Evolutionary conservation across 306 rosid genomes (phyloP).

Genomic region (Mucuna pruriens): DNA sequence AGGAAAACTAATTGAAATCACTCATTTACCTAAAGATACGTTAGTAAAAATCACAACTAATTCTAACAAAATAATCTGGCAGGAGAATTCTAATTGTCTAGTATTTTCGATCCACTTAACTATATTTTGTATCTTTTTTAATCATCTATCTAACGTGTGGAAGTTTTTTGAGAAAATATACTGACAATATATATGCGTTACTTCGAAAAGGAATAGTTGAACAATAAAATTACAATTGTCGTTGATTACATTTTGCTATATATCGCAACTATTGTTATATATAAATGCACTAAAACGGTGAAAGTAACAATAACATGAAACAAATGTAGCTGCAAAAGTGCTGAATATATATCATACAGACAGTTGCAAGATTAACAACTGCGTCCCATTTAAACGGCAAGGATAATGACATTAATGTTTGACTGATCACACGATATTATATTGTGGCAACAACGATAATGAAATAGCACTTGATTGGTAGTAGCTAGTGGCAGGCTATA

Average conservation of each 20-base stretch:
- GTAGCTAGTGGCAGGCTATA: not conserved
- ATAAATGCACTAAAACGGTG: not conserved
- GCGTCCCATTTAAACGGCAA: conserved; percentile 1
- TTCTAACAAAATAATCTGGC: too few species aligned
- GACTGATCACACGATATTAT: not conserved
- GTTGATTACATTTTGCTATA: not conserved
- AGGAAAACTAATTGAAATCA: not conserved
- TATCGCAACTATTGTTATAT: not conserved
- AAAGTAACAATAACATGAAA: not conserved
- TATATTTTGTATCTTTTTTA: not conserved
- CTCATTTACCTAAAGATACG: not conserved
- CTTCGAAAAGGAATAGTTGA: not conserved
- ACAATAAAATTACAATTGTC: not conserved
- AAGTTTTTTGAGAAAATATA: not conserved
- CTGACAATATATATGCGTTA: not conserved
- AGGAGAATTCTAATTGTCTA: not conserved
- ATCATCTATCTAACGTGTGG: not conserved
- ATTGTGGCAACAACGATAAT: not conserved
- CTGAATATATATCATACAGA: conserved; percentile 3
- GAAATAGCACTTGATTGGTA: not conserved
- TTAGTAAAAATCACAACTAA: too few species aligned
- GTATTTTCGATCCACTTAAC: not conserved
- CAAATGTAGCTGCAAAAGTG: conserved; percentile 23
- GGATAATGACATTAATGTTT: conserved; percentile 16
- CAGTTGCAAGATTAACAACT: not conserved